These are phyloP conservation scores for Pestalotiopsis fici DNA, from an alignment of 2,329 filamentous ascomycete species.

Conservation along the genomic window DNA sequence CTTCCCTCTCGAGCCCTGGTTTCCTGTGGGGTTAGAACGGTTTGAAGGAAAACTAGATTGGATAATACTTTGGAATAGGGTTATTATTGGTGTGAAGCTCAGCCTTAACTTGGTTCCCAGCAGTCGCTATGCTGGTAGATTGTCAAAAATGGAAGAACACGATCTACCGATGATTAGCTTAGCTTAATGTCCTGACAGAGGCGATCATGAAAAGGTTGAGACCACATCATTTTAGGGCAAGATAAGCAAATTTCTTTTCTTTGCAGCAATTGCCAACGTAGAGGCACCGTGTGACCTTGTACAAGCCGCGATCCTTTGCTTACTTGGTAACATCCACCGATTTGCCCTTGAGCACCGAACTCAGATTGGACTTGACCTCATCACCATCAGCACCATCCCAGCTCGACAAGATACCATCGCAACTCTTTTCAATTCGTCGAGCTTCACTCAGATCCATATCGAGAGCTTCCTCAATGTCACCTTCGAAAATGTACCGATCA, in stretches of 20 bases:
- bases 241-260: not conserved
- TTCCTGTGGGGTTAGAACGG: too few relatives aligned
- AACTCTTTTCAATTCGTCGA: constrained; percentile 20
- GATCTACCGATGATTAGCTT: too few relatives aligned
- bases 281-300: not conserved
- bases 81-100: too few relatives aligned
- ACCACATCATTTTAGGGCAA: not conserved
- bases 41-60: too few relatives aligned
- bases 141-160: too few relatives aligned
- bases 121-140: too few relatives aligned
- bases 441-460: constrained; percentile 26
- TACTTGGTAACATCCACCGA: not conserved
- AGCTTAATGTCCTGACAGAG: too few relatives aligned
- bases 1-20: too few relatives aligned
- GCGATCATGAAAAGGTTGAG: too few relatives aligned
- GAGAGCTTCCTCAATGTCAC: constrained; percentile 22
- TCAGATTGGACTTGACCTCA: constrained; percentile 16
- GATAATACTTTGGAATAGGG: too few relatives aligned
- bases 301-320: not conserved
- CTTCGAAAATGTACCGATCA: constrained; percentile 26
- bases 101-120: too few relatives aligned
- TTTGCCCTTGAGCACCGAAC: constrained; percentile 14
- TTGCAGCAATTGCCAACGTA: not conserved
- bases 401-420: constrained; percentile 19
- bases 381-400: constrained; percentile 13